A percentile compares a stretch with the other conserved stretches of the same genome.
Conservation (phyloP, 1,139 yeast species). For the Debaryomycetaceae sp. region DNA sequence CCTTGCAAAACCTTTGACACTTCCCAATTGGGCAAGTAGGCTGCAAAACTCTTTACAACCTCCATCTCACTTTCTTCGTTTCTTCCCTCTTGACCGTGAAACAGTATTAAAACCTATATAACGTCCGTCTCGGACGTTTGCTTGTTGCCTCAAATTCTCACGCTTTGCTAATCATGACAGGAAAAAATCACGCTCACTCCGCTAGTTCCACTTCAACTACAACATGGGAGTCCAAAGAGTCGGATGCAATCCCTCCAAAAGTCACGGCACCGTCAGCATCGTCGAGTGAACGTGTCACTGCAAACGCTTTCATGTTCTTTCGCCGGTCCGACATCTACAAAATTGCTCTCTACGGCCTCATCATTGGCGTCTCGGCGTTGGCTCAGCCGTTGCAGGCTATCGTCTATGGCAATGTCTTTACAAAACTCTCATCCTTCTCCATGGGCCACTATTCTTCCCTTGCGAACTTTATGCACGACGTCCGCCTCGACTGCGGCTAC, state of each 20-base stretch:
- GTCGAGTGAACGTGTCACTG: conserved; percentile 1
- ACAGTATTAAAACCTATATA: background rate
- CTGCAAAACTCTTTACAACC: too few species aligned
- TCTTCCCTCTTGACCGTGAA: too few species aligned
- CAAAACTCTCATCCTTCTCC: conserved; percentile 31
- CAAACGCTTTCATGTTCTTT: conserved; percentile 17
- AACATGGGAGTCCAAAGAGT: too few species aligned
- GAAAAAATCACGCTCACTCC: too few species aligned
- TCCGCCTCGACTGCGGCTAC: conserved; percentile 39
- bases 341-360: conserved; percentile 12
- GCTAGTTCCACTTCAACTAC: too few species aligned
- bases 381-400: conserved; percentile 57
- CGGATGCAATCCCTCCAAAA: too few species aligned
- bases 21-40: too few species aligned
- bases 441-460: conserved; percentile 14
- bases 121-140: background rate
- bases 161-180: too few species aligned
- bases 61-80: too few species aligned
- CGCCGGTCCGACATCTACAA: conserved; percentile 13
- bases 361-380: conserved; percentile 31
- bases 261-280: too few species aligned
- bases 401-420: conserved; percentile 56
- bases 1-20: too few species aligned
- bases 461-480: conserved; percentile 27
- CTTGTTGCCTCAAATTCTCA: too few species aligned